Conservation (phyloP, 2,329 filamentous ascomycete species). For the Colletotrichum sublineola region DNA sequence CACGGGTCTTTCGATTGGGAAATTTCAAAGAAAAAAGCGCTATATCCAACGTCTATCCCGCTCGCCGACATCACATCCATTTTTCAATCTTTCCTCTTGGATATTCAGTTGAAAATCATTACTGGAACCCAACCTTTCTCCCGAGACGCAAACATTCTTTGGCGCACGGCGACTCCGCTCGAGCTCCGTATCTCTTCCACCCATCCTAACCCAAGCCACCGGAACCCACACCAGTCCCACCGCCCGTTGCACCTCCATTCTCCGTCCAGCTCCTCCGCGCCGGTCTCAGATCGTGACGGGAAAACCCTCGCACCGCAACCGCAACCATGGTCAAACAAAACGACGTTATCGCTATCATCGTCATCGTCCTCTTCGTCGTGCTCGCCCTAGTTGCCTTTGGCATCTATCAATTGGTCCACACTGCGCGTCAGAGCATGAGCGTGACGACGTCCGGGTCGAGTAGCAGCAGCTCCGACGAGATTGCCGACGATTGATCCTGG, state of each 20-base stretch:
- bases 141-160: constrained; percentile 26
- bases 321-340: constrained; percentile 71
- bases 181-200: neutral
- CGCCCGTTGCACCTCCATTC: neutral
- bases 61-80: neutral
- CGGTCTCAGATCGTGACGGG: constrained; percentile 17
- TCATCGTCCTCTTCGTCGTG: constrained; percentile 75
- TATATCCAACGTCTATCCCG: neutral
- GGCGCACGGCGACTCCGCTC: constrained; percentile 30
- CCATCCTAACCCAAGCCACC: constrained; percentile 2
- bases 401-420: constrained; percentile 72
- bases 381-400: constrained; percentile 73
- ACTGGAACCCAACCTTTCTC: neutral
- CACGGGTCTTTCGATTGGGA: neutral
- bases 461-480: constrained; percentile 46
- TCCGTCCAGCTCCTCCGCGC: constrained; percentile 9
- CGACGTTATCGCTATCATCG: constrained; percentile 77
- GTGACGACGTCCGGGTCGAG: constrained; percentile 53
- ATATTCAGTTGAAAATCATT: neutral
- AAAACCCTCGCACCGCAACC: constrained; percentile 8
- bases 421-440: constrained; percentile 61
- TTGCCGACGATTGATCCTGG: constrained; percentile 46
- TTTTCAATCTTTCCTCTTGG: neutral
- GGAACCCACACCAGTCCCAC: neutral
- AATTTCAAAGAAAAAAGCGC: neutral